Evolutionary conservation across 192 early-diverging fungal species (phyloP).

Genomic region (Backusella luteola): DNA sequence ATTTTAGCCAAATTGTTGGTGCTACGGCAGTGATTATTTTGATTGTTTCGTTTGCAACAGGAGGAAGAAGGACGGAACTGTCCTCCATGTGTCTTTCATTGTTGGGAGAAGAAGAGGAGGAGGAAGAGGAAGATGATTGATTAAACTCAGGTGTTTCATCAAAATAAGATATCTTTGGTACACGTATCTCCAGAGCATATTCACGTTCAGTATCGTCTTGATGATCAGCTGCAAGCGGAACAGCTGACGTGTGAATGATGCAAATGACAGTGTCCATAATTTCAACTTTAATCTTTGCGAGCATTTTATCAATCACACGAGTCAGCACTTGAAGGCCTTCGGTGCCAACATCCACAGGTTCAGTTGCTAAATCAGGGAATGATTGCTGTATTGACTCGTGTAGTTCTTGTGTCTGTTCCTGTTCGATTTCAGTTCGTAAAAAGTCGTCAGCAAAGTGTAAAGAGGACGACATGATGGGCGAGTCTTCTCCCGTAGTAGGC

Average conservation of each 20-base stretch:
- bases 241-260: constrained; percentile 45
- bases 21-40: constrained; percentile 50
- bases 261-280: constrained; percentile 53
- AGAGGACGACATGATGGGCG: constrained; percentile 74
- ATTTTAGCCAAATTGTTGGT: constrained; percentile 50
- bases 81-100: constrained; percentile 16
- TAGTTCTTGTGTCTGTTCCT: constrained; percentile 62
- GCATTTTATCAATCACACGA: constrained; percentile 80
- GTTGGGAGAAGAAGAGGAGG: neutral
- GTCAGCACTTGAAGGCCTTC: constrained; percentile 77
- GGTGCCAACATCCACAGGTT: constrained; percentile 33
- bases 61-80: constrained; percentile 39
- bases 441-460: constrained; percentile 90
- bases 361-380: constrained; percentile 36
- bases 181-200: constrained; percentile 52
- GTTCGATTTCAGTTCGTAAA: constrained; percentile 61
- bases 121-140: neutral
- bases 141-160: constrained; percentile 59
- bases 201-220: constrained; percentile 15
- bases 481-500: constrained; percentile 35
- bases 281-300: constrained; percentile 76
- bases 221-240: constrained; percentile 24
- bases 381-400: constrained; percentile 53
- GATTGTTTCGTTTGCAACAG: constrained; percentile 40
- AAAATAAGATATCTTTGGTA: constrained; percentile 51